Conservation (phyloP, 352 stramenopile genomes). For the Salisapilia sapeloensis region DNA sequence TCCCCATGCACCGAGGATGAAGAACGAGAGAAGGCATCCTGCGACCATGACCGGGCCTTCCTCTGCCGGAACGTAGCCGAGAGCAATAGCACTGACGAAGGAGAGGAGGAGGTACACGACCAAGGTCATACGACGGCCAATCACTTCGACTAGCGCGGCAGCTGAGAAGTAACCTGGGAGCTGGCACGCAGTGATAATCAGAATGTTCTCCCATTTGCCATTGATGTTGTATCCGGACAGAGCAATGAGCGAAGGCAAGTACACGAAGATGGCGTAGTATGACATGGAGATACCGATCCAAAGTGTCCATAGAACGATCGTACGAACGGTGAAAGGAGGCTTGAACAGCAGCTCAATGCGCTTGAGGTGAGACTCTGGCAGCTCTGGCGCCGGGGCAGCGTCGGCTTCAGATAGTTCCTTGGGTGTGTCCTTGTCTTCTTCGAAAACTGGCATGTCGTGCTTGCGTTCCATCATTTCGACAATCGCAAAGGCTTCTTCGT, state of each 20-base stretch:
- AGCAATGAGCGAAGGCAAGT: slow-evolving; percentile 27
- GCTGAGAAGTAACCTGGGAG: slow-evolving; percentile 41
- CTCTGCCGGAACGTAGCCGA: slow-evolving; percentile 36
- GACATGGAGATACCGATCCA: slow-evolving; percentile 55
- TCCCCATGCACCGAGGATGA: slow-evolving; percentile 47
- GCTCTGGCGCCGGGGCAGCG: slow-evolving; percentile 3
- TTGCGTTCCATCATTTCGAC: slow-evolving; percentile 31
- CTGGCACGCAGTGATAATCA: slow-evolving; percentile 47
- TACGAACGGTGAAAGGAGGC: slow-evolving; percentile 26
- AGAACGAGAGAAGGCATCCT: slow-evolving; percentile 39
- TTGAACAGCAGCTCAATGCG: slow-evolving; percentile 36
- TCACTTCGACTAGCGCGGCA: slow-evolving; percentile 24
- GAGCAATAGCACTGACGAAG: slow-evolving; percentile 27
- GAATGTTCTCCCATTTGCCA: slow-evolving; percentile 20
- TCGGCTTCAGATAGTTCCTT: slow-evolving; percentile 7
- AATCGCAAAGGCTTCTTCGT: slow-evolving; percentile 35
- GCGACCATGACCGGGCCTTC: slow-evolving; percentile 21
- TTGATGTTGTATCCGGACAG: slow-evolving; percentile 49
- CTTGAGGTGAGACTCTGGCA: slow-evolving; percentile 26
- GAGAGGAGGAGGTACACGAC: slow-evolving; percentile 25
- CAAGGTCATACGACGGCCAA: slow-evolving; percentile 34
- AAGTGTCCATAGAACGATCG: slow-evolving; percentile 40
- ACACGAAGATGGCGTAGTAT: slow-evolving; percentile 57
- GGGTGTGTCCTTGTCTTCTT: slow-evolving; percentile 11
- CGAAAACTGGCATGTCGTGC: slow-evolving; percentile 19